A percentile compares a stretch with the other conserved stretches of the same genome.
Conservation (phyloP, 257 asterid species). For the Solanum medicagineum region DNA sequence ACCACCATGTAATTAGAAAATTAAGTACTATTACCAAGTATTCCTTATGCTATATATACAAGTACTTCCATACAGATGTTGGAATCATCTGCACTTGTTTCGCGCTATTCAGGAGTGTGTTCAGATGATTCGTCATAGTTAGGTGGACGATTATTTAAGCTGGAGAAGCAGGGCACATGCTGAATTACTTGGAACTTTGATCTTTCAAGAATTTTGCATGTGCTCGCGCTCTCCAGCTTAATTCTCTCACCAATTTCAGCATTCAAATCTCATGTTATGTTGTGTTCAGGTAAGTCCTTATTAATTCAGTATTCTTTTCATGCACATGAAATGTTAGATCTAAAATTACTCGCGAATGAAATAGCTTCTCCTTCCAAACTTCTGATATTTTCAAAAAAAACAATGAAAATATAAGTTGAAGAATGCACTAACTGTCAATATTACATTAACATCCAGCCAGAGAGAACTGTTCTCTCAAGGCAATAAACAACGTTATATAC, state of each 20-base stretch:
- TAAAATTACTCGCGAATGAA: background rate
- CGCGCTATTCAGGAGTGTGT: background rate
- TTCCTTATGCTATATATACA: background rate
- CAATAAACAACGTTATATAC: background rate
- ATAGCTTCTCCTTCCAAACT: background rate
- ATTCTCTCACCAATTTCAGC: background rate
- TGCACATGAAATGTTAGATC: background rate
- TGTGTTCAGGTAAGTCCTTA: background rate
- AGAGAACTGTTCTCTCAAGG: background rate
- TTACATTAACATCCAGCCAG: background rate
- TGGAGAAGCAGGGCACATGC: conserved; percentile 36
- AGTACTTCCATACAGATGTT: background rate
- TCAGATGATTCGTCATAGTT: background rate
- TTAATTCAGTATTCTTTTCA: background rate
- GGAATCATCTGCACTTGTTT: background rate
- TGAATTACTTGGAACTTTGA: background rate
- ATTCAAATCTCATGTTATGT: background rate
- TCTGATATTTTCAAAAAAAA: background rate
- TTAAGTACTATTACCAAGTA: background rate
- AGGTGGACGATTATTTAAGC: background rate
- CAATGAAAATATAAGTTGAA: background rate
- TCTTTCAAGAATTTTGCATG: conserved; percentile 5
- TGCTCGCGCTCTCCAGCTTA: conserved; percentile 12
- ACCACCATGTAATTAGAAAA: background rate
- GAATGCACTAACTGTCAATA: background rate